These are phyloP conservation scores for Lignosus rhinocerotis DNA, from an alignment of 1,284 basidiomycete species.

Conservation along the genomic window DNA sequence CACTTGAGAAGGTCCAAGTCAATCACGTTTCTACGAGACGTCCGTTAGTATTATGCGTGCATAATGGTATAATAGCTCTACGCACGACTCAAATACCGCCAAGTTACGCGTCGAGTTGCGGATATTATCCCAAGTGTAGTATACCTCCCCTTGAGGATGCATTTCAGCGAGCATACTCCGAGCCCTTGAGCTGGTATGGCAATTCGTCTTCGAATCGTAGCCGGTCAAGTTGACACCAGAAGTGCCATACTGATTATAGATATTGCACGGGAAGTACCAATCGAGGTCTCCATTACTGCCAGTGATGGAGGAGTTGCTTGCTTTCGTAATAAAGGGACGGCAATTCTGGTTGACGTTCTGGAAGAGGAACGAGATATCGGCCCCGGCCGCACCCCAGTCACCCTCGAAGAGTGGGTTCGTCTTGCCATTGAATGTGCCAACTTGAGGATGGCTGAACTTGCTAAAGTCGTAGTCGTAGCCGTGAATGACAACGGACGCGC, in stretches of 20 bases:
- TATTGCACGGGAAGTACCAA: constrained; percentile 97
- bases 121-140: constrained; percentile 91
- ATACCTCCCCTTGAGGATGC: constrained; percentile 79
- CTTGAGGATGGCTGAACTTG: constrained; percentile 80
- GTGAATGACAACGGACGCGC: constrained; percentile 87
- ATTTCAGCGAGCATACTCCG: constrained; percentile 51
- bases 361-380: constrained; percentile 93
- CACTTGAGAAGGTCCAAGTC: constrained; percentile 85
- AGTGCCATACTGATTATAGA: constrained; percentile 76
- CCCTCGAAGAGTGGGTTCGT: constrained; percentile 84
- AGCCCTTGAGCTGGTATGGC: constrained; percentile 68
- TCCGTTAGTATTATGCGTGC: not conserved
- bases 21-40: constrained; percentile 68
- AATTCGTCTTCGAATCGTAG: constrained; percentile 66
- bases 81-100: constrained; percentile 89
- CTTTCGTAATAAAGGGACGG: constrained; percentile 72
- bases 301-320: constrained; percentile 67
- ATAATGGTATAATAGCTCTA: constrained; percentile 18
- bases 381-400: constrained; percentile 77
- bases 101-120: constrained; percentile 72
- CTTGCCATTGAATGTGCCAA: constrained; percentile 70
- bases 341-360: constrained; percentile 90
- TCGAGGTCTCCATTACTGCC: constrained; percentile 56
- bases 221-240: constrained; percentile 65
- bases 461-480: constrained; percentile 93